Evolutionary conservation across 495 filamentous ascomycete genomes (phyloP).

Genomic region (Rhizodiscina lignyota): DNA sequence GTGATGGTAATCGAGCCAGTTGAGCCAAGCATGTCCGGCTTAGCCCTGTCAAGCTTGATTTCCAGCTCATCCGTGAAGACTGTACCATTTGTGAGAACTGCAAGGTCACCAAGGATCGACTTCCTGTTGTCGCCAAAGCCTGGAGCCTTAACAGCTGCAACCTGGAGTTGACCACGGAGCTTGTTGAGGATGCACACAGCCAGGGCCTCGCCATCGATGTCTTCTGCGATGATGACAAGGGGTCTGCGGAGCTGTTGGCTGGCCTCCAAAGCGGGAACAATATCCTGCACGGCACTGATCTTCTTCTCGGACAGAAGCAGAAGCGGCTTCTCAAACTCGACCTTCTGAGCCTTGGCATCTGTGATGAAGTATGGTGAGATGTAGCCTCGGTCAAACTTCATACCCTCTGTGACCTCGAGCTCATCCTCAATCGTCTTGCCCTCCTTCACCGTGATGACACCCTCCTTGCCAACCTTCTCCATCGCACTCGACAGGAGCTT

Average conservation of each 20-base stretch:
- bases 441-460: slow-evolving; percentile 99
- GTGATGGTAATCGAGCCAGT: slow-evolving; percentile 98
- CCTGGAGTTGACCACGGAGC: slow-evolving; percentile 96
- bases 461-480: slow-evolving; percentile 99
- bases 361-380: slow-evolving; percentile 99
- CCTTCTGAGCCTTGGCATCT: slow-evolving; percentile 94
- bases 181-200: slow-evolving; percentile 99
- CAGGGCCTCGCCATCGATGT: slow-evolving; percentile 96
- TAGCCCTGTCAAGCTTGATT: slow-evolving; percentile 96
- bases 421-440: slow-evolving; percentile 97
- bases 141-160: slow-evolving; percentile 95
- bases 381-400: slow-evolving; percentile 97
- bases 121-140: slow-evolving; percentile 99
- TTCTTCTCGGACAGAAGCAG: slow-evolving; percentile 99
- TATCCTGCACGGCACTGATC: slow-evolving; percentile 96
- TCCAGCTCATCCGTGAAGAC: slow-evolving; percentile 98
- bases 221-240: slow-evolving; percentile 95
- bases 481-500: slow-evolving; percentile 92
- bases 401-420: slow-evolving; percentile 96
- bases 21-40: slow-evolving; percentile 85
- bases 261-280: slow-evolving; percentile 91
- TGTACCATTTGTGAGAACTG: slow-evolving; percentile 84
- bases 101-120: slow-evolving; percentile 93
- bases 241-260: slow-evolving; percentile 91
- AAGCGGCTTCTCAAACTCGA: slow-evolving; percentile 98